phyloP scores from a whole-genome alignment of 768 basidiomycete species.

The Tephrocybe sp. region DNA sequence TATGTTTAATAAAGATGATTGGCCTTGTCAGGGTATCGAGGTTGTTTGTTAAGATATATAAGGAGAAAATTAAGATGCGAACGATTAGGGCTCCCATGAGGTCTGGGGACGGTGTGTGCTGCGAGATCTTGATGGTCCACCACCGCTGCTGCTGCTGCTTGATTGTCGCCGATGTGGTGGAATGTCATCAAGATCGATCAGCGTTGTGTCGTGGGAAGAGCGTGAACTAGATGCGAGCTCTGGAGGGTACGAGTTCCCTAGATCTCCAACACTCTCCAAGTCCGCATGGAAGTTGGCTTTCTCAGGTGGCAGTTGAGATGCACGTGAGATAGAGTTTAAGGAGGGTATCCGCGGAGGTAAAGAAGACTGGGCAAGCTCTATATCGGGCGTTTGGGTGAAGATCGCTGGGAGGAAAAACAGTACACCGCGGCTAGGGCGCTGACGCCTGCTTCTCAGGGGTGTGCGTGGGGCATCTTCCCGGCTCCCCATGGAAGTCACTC shows the following conservation, averaged over 20 bases:
- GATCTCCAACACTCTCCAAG: slow-evolving; percentile 30
- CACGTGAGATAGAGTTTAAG: slow-evolving; percentile 21
- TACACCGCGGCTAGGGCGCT: slow-evolving; percentile 54
- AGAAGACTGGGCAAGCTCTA: slow-evolving; percentile 39
- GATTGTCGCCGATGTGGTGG: slow-evolving; percentile 24
- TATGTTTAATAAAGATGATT: neutral
- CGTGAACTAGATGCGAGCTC: slow-evolving; percentile 18
- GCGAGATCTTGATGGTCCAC: slow-evolving; percentile 21
- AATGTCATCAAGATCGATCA: slow-evolving; percentile 20
- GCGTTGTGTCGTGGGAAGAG: slow-evolving; percentile 17
- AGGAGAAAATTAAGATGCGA: neutral
- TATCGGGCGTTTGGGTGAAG: slow-evolving; percentile 54
- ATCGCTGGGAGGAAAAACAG: slow-evolving; percentile 84
- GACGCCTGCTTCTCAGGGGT: slow-evolving; percentile 47
- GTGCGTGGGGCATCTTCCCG: slow-evolving; percentile 43
- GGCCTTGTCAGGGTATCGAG: slow-evolving; percentile 11
- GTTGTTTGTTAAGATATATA: slow-evolving; percentile 5
- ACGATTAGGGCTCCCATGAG: slow-evolving; percentile 15
- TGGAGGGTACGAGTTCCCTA: slow-evolving; percentile 5
- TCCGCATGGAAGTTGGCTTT: slow-evolving; percentile 42
- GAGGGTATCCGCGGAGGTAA: slow-evolving; percentile 23
- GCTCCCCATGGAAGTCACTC: slow-evolving; percentile 48
- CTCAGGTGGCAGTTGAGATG: slow-evolving; percentile 39
- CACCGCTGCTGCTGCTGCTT: slow-evolving; percentile 18
- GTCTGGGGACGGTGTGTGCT: slow-evolving; percentile 20